Conservation (phyloP, 768 basidiomycete species). For the Aureoboletus auriporus region DNA sequence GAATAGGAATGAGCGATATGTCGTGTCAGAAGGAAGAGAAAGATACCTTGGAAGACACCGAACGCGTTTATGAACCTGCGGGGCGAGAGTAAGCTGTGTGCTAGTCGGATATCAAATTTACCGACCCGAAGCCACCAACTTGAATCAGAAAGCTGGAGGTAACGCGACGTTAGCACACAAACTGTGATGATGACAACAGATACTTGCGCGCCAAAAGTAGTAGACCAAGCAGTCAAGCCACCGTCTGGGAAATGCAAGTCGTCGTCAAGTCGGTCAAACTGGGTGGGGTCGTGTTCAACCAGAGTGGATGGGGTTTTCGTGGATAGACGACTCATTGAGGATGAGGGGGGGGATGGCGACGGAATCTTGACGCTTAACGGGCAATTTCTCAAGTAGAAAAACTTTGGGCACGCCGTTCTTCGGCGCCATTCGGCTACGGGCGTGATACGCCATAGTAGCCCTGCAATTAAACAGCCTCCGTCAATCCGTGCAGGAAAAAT, state of each 20-base stretch:
- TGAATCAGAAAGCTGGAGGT: conserved; percentile 32
- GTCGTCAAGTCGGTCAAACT: background rate
- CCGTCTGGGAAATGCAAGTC: conserved; percentile 20
- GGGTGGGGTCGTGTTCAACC: background rate
- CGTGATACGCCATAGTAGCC: conserved; percentile 1
- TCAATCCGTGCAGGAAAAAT: background rate
- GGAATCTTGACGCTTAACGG: background rate
- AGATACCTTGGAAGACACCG: conserved; percentile 38
- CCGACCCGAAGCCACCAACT: conserved; percentile 36
- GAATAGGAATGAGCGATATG: background rate
- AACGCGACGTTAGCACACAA: background rate
- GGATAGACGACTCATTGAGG: background rate
- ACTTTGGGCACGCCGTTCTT: background rate
- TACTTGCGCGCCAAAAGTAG: conserved; percentile 23
- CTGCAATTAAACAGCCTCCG: background rate
- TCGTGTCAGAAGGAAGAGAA: background rate
- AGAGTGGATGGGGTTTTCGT: conserved; percentile 4
- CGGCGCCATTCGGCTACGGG: conserved; percentile 4
- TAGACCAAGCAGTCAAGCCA: conserved; percentile 23
- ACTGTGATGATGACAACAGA: background rate
- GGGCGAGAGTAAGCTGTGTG: background rate
- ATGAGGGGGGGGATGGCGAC: background rate
- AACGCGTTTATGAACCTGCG: conserved; percentile 33
- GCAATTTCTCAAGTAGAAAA: conserved; percentile 1
- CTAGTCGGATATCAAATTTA: background rate